A percentile compares a stretch with the other conserved stretches of the same genome.
These are phyloP conservation scores for Mariannaea elegans DNA, from an alignment of 2,329 filamentous ascomycete species.

Conservation along the genomic window DNA sequence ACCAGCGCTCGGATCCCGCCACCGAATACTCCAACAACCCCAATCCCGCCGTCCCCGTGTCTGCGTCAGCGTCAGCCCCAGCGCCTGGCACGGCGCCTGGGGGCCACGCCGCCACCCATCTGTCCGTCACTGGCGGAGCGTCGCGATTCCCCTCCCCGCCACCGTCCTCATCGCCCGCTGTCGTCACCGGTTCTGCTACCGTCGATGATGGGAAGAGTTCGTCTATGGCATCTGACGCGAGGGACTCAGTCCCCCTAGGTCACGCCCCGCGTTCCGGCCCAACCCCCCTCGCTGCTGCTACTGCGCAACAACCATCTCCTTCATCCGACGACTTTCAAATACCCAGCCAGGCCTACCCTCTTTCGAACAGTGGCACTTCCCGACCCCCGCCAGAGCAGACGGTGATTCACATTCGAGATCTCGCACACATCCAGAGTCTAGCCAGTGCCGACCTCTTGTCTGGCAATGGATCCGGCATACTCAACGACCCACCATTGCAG, in stretches of 20 bases:
- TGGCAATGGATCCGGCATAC: conserved; percentile 55
- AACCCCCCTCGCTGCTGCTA: conserved; percentile 25
- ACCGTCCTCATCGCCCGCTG: conserved; percentile 60
- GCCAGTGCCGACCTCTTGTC: conserved; percentile 79
- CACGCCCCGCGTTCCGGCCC: conserved; percentile 34
- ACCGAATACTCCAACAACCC: conserved; percentile 28
- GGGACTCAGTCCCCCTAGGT: conserved; percentile 43
- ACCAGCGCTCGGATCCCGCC: conserved; percentile 33
- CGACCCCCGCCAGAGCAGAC: conserved; percentile 50
- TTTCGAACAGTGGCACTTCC: conserved; percentile 36
- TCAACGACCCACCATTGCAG: conserved; percentile 61
- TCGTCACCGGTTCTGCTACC: conserved; percentile 46
- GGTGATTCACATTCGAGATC: conserved; percentile 82
- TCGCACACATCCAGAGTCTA: conserved; percentile 91
- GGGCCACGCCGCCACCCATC: conserved; percentile 36
- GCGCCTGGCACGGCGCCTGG: conserved; percentile 34
- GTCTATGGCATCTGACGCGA: conserved; percentile 59
- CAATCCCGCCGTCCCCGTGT: conserved; percentile 15
- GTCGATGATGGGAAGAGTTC: conserved; percentile 53
- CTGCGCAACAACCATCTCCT: conserved; percentile 44
- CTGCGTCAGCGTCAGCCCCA: conserved; percentile 20
- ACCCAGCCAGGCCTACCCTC: conserved; percentile 49
- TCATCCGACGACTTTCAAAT: conserved; percentile 48
- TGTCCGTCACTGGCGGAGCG: conserved; percentile 50
- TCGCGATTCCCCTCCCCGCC: conserved; percentile 64